These are phyloP conservation scores for Ophiocordyceps polyrhachis-furcata DNA, from an alignment of 2,329 filamentous ascomycete genomes.

Conservation along the genomic window DNA sequence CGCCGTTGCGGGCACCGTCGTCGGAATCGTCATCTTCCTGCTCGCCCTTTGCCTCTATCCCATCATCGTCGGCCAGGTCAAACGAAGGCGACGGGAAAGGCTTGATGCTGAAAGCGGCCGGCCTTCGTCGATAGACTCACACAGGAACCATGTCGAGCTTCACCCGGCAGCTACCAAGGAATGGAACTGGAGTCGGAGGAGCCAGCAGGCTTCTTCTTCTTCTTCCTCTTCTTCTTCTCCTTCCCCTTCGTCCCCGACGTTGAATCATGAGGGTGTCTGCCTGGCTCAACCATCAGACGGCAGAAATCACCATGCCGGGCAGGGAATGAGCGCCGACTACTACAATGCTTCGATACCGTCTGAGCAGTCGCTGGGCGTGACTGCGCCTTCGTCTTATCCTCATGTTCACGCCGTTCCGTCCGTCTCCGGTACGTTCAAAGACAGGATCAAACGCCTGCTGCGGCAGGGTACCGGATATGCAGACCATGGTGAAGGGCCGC, in stretches of 20 bases:
- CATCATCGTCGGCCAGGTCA: conserved; percentile 16
- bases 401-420: conserved; percentile 2
- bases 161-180: conserved; percentile 9
- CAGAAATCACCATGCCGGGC: conserved; percentile 11
- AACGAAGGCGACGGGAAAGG: conserved; percentile 8
- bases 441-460: conserved; percentile 18
- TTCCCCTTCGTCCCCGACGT: neutral
- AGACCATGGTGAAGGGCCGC: neutral
- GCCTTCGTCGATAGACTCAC: conserved; percentile 18
- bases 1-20: conserved; percentile 18
- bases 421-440: conserved; percentile 13
- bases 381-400: conserved; percentile 7
- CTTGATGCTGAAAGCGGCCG: conserved; percentile 15
- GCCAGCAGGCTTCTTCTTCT: neutral
- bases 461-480: conserved; percentile 12
- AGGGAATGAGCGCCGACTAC: conserved; percentile 20
- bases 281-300: conserved; percentile 3
- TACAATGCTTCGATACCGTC: conserved; percentile 22
- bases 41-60: conserved; percentile 20
- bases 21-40: conserved; percentile 17
- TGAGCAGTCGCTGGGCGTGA: conserved; percentile 20
- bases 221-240: neutral
- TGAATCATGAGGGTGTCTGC: neutral
- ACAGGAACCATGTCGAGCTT: conserved; percentile 12
- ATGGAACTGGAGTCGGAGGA: conserved; percentile 6